A percentile compares a stretch with the other conserved stretches of the same genome.
phyloP scores from a whole-genome alignment of 768 basidiomycete genomes.

The Dacryopinax primogenitus region DNA sequence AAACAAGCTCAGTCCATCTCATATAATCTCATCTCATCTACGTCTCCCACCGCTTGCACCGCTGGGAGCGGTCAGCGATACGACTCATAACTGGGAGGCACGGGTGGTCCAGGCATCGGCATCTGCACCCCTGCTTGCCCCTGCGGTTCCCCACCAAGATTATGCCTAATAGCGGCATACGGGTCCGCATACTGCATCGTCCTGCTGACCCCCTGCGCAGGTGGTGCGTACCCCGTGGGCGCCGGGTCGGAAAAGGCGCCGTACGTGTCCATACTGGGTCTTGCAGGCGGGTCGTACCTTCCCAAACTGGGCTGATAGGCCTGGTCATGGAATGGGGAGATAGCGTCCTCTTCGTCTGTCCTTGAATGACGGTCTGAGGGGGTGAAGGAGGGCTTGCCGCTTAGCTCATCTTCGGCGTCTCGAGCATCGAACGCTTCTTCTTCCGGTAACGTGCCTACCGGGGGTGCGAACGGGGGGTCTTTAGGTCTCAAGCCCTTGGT shows the following conservation, averaged over 20 bases:
- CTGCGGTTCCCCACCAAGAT: not conserved
- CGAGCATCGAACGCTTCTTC: conserved; percentile 9
- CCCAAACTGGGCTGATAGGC: conserved; percentile 22
- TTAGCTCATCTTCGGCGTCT: not conserved
- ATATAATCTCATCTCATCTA: not conserved
- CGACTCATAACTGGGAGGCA: not conserved
- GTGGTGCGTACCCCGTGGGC: conserved; percentile 52
- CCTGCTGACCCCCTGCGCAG: conserved; percentile 53
- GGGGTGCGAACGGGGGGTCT: not conserved
- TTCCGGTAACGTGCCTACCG: conserved; percentile 7
- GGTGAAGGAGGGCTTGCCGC: too few species aligned
- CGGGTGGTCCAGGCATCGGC: not conserved
- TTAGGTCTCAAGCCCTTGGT: conserved; percentile 34
- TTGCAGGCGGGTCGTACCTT: conserved; percentile 17
- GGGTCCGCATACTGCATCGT: conserved; percentile 93
- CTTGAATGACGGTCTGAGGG: too few species aligned
- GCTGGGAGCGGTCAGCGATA: not conserved
- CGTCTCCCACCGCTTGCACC: not conserved
- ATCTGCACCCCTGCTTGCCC: not conserved
- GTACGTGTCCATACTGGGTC: conserved; percentile 73
- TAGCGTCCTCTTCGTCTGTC: conserved; percentile 1
- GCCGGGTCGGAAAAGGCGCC: conserved; percentile 85
- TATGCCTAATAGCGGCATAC: conserved; percentile 42
- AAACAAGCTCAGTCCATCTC: too few species aligned
- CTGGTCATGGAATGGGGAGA: conserved; percentile 28